Conservation (phyloP, 208 protist species). For the Trichomonas gallinae region DNA sequence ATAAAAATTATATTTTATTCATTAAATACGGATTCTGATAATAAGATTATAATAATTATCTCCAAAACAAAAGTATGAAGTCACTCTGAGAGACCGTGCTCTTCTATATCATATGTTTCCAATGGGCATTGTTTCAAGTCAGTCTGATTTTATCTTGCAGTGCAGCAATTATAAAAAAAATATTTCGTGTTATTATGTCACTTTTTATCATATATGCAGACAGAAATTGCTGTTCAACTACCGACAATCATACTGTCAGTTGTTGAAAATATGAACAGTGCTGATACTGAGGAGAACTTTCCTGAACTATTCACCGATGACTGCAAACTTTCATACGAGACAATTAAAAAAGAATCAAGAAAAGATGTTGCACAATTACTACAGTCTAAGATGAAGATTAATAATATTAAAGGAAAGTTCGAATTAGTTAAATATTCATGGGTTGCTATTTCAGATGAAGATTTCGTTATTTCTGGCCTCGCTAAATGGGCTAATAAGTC, state of each 20-base stretch:
- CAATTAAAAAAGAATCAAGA: neutral
- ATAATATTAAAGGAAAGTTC: neutral
- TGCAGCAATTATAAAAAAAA: too few relatives aligned
- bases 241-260: neutral
- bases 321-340: neutral
- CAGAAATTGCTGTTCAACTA: neutral
- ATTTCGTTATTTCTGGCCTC: neutral
- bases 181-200: too few relatives aligned
- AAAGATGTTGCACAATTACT: neutral
- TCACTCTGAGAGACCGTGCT: too few relatives aligned
- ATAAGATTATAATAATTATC: too few relatives aligned
- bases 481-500: neutral
- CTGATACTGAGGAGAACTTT: neutral
- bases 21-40: too few relatives aligned
- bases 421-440: neutral
- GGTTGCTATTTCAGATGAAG: neutral
- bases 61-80: too few relatives aligned
- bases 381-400: neutral
- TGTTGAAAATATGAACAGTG: neutral
- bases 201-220: neutral
- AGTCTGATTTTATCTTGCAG: too few relatives aligned
- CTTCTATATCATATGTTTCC: too few relatives aligned
- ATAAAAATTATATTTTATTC: too few relatives aligned
- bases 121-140: too few relatives aligned
- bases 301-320: neutral